phyloP scores from a whole-genome alignment of 306 rosid species.

The Betula pendula region DNA sequence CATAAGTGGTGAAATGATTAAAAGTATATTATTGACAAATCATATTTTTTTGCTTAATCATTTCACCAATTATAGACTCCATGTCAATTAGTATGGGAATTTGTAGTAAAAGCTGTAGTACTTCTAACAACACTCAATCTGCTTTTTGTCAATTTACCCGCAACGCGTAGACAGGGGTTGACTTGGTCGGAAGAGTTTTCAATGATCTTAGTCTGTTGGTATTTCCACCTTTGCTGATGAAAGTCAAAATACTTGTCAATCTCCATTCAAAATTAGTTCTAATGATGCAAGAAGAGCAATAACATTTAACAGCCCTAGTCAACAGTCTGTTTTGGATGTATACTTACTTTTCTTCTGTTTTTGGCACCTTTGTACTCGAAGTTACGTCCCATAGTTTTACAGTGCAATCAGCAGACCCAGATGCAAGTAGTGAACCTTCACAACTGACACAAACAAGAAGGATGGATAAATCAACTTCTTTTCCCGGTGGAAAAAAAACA shows the following conservation, averaged over 20 bases:
- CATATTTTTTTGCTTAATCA: no score
- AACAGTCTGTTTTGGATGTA: background rate
- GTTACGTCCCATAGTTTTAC: conserved; percentile 95
- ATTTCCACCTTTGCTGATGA: conserved; percentile 58
- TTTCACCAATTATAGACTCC: no score
- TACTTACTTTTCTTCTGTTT: conserved; percentile 79
- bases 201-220: conserved; percentile 75
- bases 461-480: background rate
- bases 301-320: background rate
- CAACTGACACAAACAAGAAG: conserved; percentile 52
- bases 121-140: no score
- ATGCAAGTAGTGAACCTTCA: conserved; percentile 91
- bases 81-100: no score
- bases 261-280: conserved; percentile 8
- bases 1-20: no score
- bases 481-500: background rate
- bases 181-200: conserved; percentile 81
- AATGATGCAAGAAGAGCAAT: conserved; percentile 8
- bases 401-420: conserved; percentile 95
- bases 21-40: no score
- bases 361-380: conserved; percentile 70
- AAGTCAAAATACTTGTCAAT: conserved; percentile 14
- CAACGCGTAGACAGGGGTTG: conserved; percentile 72
- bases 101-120: no score
- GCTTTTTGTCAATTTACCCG: conserved; percentile 45